phyloP scores from a whole-genome alignment of 164 flowering plant species.

The Vitis labrusca region DNA sequence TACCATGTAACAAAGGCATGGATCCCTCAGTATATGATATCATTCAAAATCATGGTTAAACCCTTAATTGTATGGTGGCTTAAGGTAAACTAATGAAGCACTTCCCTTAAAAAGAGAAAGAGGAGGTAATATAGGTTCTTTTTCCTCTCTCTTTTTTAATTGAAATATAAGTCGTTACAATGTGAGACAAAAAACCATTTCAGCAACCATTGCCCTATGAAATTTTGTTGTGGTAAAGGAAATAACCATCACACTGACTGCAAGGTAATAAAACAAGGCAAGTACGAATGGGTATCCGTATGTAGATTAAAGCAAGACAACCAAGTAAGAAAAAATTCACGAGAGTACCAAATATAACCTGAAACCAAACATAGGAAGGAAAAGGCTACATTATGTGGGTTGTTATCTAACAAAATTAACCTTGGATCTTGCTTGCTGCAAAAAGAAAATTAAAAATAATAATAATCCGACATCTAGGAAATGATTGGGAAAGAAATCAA shows the following conservation, averaged over 20 bases:
- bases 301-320: not conserved
- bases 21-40: not conserved
- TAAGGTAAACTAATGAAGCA: not conserved
- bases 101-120: not conserved
- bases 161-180: too few relatives aligned
- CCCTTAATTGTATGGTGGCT: not conserved
- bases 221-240: too few relatives aligned
- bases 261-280: not conserved
- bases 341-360: slow-evolving; percentile 4
- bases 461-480: not conserved
- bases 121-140: too few relatives aligned
- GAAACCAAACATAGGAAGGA: not conserved
- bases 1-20: not conserved
- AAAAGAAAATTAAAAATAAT: not conserved
- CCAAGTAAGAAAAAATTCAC: not conserved
- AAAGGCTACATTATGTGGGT: not conserved
- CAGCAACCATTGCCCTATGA: too few relatives aligned
- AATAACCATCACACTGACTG: too few relatives aligned
- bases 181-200: too few relatives aligned
- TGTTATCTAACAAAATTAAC: slow-evolving; percentile 23
- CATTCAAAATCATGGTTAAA: not conserved
- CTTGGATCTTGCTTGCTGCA: slow-evolving; percentile 4
- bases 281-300: not conserved
- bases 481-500: not conserved
- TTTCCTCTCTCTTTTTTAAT: too few relatives aligned